phyloP scores from a whole-genome alignment of 495 filamentous ascomycete species.

The Penicillium turbatum region DNA sequence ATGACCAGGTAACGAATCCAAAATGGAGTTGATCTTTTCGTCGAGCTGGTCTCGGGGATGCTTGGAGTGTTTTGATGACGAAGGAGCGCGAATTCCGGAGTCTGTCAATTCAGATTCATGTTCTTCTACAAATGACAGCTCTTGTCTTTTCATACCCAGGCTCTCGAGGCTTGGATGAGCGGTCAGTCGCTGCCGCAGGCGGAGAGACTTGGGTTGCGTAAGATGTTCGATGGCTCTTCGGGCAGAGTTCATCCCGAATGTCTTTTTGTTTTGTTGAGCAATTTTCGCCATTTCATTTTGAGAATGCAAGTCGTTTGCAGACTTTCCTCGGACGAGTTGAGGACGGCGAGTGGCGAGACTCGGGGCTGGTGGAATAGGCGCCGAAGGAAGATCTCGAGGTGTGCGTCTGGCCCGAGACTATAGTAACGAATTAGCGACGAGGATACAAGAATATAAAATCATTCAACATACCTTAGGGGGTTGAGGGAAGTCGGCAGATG shows the following conservation, averaged over 20 bases:
- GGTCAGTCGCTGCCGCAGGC: slow-evolving; percentile 32
- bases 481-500: slow-evolving; percentile 4
- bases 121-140: slow-evolving; percentile 26
- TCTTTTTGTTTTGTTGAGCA: slow-evolving; percentile 14
- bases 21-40: slow-evolving; percentile 77
- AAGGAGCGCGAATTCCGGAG: slow-evolving; percentile 30
- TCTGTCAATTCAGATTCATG: slow-evolving; percentile 19
- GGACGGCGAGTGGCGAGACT: slow-evolving; percentile 16
- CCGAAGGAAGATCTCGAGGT: slow-evolving; percentile 7
- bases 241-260: slow-evolving; percentile 14
- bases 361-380: slow-evolving; percentile 12
- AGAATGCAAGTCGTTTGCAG: slow-evolving; percentile 16
- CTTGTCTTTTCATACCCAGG: slow-evolving; percentile 30
- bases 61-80: slow-evolving; percentile 29
- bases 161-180: slow-evolving; percentile 39
- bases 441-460: not conserved
- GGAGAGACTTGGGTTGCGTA: slow-evolving; percentile 23
- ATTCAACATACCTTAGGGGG: slow-evolving; percentile 3
- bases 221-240: slow-evolving; percentile 19
- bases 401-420: slow-evolving; percentile 2
- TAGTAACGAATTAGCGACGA: not conserved
- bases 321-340: slow-evolving; percentile 20
- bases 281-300: slow-evolving; percentile 7
- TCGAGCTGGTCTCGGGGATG: slow-evolving; percentile 67
- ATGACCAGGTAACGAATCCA: slow-evolving; percentile 71